Conservation (phyloP, 352 stramenopile species). For the Phytophthora ohioensis region DNA sequence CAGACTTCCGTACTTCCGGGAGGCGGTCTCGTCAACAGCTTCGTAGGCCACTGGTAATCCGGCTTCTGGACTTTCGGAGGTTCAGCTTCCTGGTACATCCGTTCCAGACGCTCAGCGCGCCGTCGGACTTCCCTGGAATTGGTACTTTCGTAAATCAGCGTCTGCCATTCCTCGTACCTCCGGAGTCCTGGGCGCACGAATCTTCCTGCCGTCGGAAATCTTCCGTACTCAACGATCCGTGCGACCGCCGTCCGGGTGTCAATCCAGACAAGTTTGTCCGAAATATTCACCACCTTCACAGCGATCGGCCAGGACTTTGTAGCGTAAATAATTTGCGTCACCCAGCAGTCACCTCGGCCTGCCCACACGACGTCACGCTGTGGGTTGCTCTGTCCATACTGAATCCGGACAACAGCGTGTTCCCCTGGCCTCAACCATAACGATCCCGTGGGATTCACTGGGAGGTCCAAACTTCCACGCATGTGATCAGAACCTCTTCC, state of each 20-base stretch:
- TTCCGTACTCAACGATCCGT: not conserved
- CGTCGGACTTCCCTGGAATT: no score
- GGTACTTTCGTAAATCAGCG: no score
- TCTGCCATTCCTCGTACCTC: no score
- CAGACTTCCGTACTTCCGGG: not conserved
- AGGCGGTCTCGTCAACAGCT: not conserved
- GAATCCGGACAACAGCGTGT: not conserved
- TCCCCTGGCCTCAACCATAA: not conserved
- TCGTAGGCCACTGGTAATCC: not conserved
- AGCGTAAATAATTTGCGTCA: not conserved
- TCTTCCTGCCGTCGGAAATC: not conserved
- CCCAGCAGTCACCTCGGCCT: not conserved
- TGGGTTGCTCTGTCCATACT: not conserved
- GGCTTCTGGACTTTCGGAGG: not conserved
- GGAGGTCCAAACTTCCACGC: no score
- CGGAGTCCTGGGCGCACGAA: not conserved
- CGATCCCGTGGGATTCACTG: no score
- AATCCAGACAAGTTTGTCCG: not conserved
- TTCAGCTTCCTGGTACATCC: not conserved
- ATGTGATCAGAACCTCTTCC: no score
- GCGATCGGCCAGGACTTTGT: not conserved
- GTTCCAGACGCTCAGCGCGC: no score
- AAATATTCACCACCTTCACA: slow-evolving; percentile 8
- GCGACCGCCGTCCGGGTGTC: not conserved
- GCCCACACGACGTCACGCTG: not conserved